Evolutionary conservation across 1,284 basidiomycete genomes (phyloP).

Genomic region (Schizopora paradoxa): DNA sequence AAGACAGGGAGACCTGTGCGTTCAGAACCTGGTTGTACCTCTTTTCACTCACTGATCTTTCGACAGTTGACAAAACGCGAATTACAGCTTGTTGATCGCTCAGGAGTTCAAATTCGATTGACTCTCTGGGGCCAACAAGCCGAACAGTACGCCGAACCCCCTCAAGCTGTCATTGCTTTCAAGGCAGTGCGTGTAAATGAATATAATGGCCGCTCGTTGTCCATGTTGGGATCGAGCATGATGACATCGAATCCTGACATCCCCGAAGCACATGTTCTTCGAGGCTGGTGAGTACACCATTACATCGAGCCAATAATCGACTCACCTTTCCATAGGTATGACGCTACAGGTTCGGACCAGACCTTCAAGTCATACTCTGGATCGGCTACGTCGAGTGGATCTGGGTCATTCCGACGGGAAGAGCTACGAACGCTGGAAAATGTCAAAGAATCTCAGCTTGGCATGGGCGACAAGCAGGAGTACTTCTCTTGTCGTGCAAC

Average conservation of each 20-base stretch:
- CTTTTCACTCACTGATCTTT: constrained; percentile 11
- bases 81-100: constrained; percentile 82
- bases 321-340: constrained; percentile 38
- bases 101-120: constrained; percentile 74
- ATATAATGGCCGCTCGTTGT: constrained; percentile 67
- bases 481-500: constrained; percentile 84
- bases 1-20: constrained; percentile 54
- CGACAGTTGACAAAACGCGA: constrained; percentile 81
- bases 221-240: constrained; percentile 60
- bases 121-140: constrained; percentile 98
- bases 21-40: not conserved
- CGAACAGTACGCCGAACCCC: constrained; percentile 62
- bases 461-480: constrained; percentile 75
- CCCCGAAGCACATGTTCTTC: constrained; percentile 76
- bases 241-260: constrained; percentile 89
- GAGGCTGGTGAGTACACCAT: constrained; percentile 72
- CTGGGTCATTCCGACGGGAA: constrained; percentile 54
- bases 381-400: constrained; percentile 34
- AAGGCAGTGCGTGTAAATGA: constrained; percentile 86
- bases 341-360: constrained; percentile 55
- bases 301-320: not conserved
- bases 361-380: constrained; percentile 69
- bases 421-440: constrained; percentile 77
- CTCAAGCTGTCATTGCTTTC: constrained; percentile 81
- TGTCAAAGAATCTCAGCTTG: constrained; percentile 77